These are phyloP conservation scores for Nicotiana obtusifolia DNA, from an alignment of 257 asterid genomes.

Conservation along the genomic window DNA sequence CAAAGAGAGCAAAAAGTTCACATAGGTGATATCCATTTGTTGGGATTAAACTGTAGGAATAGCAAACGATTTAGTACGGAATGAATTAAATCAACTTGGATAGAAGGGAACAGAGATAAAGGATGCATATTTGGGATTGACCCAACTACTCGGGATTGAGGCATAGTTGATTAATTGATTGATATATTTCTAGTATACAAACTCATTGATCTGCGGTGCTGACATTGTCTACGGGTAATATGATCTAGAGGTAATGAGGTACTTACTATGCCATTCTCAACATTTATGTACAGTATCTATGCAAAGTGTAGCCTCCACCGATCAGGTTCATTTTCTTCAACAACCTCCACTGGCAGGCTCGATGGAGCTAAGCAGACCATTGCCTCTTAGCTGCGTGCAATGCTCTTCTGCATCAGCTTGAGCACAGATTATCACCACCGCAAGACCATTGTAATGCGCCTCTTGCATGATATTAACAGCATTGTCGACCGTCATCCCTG, in stretches of 20 bases:
- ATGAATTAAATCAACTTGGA: too few relatives aligned
- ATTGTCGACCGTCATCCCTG: slow-evolving; percentile 87
- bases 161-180: not conserved
- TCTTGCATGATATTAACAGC: slow-evolving; percentile 97
- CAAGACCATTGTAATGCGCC: slow-evolving; percentile 72
- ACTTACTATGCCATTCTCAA: slow-evolving; percentile 4
- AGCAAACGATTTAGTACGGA: too few relatives aligned
- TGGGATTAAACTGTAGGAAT: too few relatives aligned
- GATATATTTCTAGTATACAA: not conserved
- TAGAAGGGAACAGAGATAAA: not conserved
- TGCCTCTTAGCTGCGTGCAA: slow-evolving; percentile 84
- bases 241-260: not conserved
- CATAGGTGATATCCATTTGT: too few relatives aligned
- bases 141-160: not conserved
- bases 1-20: too few relatives aligned
- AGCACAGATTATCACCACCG: slow-evolving; percentile 82
- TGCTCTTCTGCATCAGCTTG: slow-evolving; percentile 95
- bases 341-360: slow-evolving; percentile 91
- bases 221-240: not conserved
- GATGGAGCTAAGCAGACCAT: slow-evolving; percentile 82
- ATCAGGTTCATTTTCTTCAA: slow-evolving; percentile 20
- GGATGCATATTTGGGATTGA: not conserved
- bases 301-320: not conserved
- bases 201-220: not conserved
- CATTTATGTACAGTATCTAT: slow-evolving; percentile 6